phyloP scores from a whole-genome alignment of 78 protist species.

The Cavenderia fasciculata region DNA sequence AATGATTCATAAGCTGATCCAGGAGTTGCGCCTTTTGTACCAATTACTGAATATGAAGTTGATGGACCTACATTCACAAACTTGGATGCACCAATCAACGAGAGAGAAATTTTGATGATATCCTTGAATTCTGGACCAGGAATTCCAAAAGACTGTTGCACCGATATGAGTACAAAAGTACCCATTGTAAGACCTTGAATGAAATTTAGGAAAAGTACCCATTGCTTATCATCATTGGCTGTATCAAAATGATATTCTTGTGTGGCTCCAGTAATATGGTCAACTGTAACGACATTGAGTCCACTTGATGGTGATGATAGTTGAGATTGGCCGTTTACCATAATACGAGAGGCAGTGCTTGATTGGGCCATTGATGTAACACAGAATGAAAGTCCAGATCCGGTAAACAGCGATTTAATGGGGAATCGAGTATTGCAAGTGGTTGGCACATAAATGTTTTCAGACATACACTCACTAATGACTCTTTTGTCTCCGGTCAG shows the following conservation, averaged over 20 bases:
- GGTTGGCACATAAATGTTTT: background rate
- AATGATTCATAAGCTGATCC: background rate
- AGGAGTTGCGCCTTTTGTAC: background rate
- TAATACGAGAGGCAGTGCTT: no score
- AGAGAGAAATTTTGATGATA: background rate
- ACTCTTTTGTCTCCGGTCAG: background rate
- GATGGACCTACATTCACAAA: background rate
- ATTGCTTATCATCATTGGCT: background rate
- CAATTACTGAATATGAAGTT: background rate
- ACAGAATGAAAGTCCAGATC: background rate
- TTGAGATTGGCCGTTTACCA: background rate
- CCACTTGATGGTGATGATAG: background rate
- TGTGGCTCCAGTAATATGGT: background rate
- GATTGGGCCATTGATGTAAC: background rate
- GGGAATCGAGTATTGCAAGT: background rate
- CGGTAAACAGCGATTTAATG: background rate
- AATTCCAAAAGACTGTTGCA: background rate
- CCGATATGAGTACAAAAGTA: background rate
- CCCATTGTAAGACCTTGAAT: background rate
- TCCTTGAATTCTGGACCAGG: background rate
- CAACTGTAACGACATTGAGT: background rate
- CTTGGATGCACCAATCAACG: background rate
- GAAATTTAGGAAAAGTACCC: background rate
- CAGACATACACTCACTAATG: background rate
- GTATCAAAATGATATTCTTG: background rate